Base-by-base conservation (phyloP, 2,329 filamentous ascomycete species). In the Cladosporium sp. region DNA sequence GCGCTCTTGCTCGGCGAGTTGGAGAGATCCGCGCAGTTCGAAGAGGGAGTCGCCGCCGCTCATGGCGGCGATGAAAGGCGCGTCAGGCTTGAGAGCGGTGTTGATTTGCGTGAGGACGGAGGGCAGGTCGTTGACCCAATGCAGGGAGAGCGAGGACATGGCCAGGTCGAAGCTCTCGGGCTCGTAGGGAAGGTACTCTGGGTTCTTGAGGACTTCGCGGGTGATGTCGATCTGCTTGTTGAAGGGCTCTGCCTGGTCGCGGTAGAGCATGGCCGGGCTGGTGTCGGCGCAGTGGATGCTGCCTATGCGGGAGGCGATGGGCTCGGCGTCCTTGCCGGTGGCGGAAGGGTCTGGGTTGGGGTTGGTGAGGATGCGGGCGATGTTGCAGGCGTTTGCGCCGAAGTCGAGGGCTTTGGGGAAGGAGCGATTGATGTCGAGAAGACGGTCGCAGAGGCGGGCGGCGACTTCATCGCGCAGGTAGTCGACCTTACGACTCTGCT, bases 61-160 rank as follows among this genome's bases (percentile, higher is more conserved):
- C 93, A 99, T 99, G 71, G 94, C 94, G 15, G 91, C 94, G 57
- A 99, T 89, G 75, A 99, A 97, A 1, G 96, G 93, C 65, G 87
- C 86, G 77, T 99, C 95, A 0, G 94, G 93, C 79, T 96, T 96
- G 30, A 99, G 85, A 38, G 96, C 83, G 70, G 87, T 86, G 82
- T 97, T 96, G 76, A 97, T 90, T 75, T 96, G 92, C 1, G 88
- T 84, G 2, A 99, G 85, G 12, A 96, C 83, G 1, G 90, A 91
- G 0, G 95, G 95, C 5, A 99, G 86, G 78, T 99, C 92, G 77
- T 99, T 99, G 83, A 97, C 91, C 95, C 95, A 99, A 80, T 99
- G 95, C 76, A 99, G 83, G 66, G 91, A 93, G 67, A 97, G 81
- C 65, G 91, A 96, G 76, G 92, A 96, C 68, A 99, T 82, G 12